Evolutionary conservation across 164 flowering plant genomes (phyloP).

Genomic region (Vitis rupestris): DNA sequence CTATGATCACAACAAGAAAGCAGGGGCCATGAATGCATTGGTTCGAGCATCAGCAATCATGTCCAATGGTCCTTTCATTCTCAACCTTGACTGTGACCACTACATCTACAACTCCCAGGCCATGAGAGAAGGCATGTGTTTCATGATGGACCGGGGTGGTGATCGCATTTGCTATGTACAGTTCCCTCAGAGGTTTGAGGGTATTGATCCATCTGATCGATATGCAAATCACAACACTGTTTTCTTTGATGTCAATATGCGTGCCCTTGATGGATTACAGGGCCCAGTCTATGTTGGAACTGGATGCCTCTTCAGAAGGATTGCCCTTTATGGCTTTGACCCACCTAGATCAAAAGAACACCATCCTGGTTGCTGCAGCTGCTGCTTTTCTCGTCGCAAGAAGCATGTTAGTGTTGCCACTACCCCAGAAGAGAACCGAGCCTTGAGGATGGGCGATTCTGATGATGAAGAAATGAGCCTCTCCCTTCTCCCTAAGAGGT

Average conservation of each 20-base stretch:
- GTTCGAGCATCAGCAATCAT: constrained; percentile 77
- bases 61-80: constrained; percentile 81
- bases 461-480: constrained; percentile 58
- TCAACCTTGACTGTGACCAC: constrained; percentile 80
- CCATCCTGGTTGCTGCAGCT: constrained; percentile 43
- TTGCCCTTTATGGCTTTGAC: constrained; percentile 73
- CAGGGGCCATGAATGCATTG: constrained; percentile 80
- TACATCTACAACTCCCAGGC: constrained; percentile 76
- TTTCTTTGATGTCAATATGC: constrained; percentile 77
- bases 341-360: constrained; percentile 64
- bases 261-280: constrained; percentile 75
- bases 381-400: constrained; percentile 41
- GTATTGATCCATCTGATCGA: constrained; percentile 78
- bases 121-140: constrained; percentile 79
- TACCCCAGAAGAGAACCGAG: constrained; percentile 47
- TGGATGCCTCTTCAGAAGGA: constrained; percentile 71
- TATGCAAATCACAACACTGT: constrained; percentile 80
- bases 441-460: constrained; percentile 54
- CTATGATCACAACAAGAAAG: constrained; percentile 81
- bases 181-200: constrained; percentile 80
- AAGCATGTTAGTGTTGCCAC: constrained; percentile 21
- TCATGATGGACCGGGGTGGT: constrained; percentile 86
- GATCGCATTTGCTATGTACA: constrained; percentile 74
- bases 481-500: constrained; percentile 48
- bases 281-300: constrained; percentile 83